Evolutionary conservation across 495 filamentous ascomycete genomes (phyloP).

Genomic region (Aspergillus nanangensis): DNA sequence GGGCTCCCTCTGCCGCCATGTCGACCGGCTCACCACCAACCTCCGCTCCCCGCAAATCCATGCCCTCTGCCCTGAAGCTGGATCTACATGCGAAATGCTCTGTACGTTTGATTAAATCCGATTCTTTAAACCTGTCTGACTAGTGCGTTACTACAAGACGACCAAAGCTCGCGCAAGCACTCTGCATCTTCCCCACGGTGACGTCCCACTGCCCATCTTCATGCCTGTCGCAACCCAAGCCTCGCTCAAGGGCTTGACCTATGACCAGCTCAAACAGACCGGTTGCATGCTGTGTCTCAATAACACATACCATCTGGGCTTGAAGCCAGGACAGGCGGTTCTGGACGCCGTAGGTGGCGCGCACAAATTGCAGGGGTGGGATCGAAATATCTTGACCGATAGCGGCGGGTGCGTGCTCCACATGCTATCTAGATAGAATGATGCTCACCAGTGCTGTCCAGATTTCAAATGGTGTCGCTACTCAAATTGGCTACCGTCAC

Average conservation of each 20-base stretch:
- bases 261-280: constrained; percentile 82
- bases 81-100: constrained; percentile 81
- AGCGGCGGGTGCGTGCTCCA: constrained; percentile 79
- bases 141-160: too few species aligned
- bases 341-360: constrained; percentile 85
- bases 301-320: constrained; percentile 94
- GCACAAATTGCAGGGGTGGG: constrained; percentile 92
- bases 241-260: constrained; percentile 89
- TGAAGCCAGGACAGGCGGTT: constrained; percentile 88
- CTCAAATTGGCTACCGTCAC: constrained; percentile 91
- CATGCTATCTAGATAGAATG: neutral
- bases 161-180: constrained; percentile 93
- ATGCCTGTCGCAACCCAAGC: constrained; percentile 99
- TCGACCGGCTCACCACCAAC: constrained; percentile 24
- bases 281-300: constrained; percentile 91
- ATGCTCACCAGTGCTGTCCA: constrained; percentile 24
- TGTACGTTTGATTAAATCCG: constrained; percentile 53
- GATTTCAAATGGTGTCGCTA: constrained; percentile 98
- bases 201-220: constrained; percentile 85
- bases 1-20: constrained; percentile 28
- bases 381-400: constrained; percentile 91
- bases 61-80: constrained; percentile 76
- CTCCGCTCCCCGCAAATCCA: constrained; percentile 31
- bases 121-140: too few species aligned
- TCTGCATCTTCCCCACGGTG: constrained; percentile 85